Conservation (phyloP, 176 grass and related monocot genomes). For the bread wheat (Triticum aestivum) region DNA sequence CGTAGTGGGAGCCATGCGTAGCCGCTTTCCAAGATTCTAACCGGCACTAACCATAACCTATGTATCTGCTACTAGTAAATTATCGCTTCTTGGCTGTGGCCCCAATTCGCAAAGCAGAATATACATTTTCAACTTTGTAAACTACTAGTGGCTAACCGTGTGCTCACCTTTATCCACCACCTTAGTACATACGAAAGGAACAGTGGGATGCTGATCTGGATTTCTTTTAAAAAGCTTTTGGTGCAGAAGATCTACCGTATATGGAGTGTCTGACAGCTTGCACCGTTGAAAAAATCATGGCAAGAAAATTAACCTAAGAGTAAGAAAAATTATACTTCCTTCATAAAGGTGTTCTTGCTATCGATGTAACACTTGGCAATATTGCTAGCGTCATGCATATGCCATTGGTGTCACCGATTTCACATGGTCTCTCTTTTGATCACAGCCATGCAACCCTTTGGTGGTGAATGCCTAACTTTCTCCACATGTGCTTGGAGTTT, state of each 20-base stretch:
- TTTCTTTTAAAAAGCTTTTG: slow-evolving; percentile 32
- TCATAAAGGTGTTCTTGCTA: neutral
- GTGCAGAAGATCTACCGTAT: slow-evolving; percentile 10
- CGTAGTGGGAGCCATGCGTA: slow-evolving; percentile 20
- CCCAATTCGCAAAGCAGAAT: slow-evolving; percentile 28
- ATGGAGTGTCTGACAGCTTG: slow-evolving; percentile 27
- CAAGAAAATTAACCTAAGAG: neutral
- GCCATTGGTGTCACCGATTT: neutral
- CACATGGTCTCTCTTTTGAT: neutral
- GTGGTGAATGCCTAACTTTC: neutral
- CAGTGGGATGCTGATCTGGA: slow-evolving; percentile 11
- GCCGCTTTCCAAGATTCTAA: slow-evolving; percentile 21
- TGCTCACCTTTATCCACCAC: slow-evolving; percentile 1
- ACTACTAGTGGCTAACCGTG: slow-evolving; percentile 22
- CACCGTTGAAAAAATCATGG: neutral
- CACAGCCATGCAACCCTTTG: neutral
- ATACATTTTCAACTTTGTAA: slow-evolving; percentile 33
- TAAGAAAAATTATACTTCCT: neutral
- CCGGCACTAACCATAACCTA: neutral
- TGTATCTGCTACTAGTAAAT: neutral
- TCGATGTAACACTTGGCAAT: neutral
- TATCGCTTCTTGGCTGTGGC: slow-evolving; percentile 9
- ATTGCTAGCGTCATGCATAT: neutral
- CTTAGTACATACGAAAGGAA: neutral
- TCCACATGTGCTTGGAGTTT: neutral